A percentile compares a stretch with the other conserved stretches of the same genome.
Evolutionary conservation across 1,284 basidiomycete genomes (phyloP).

Genomic region (Psilocybe mexicana): DNA sequence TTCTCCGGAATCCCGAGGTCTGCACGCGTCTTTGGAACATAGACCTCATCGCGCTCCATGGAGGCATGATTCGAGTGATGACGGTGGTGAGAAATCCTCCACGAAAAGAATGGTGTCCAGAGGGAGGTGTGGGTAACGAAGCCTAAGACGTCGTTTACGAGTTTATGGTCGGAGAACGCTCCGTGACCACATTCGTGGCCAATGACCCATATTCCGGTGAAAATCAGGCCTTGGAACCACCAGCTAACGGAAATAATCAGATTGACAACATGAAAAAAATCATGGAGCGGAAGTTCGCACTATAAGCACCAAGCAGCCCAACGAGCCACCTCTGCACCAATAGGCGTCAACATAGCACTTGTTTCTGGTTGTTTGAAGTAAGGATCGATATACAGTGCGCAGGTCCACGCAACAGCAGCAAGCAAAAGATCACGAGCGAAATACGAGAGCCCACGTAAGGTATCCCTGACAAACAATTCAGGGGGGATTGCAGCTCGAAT

Average conservation of each 20-base stretch:
- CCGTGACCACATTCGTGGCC: constrained; percentile 50
- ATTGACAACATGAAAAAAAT: neutral
- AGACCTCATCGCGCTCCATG: constrained; percentile 64
- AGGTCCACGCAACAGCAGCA: constrained; percentile 44
- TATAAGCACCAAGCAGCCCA: constrained; percentile 52
- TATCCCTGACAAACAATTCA: constrained; percentile 46
- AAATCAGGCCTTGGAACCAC: constrained; percentile 63
- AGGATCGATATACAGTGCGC: constrained; percentile 50
- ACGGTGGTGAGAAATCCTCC: constrained; percentile 54
- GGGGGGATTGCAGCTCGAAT: constrained; percentile 55
- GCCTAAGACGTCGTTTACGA: constrained; percentile 36
- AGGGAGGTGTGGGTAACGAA: constrained; percentile 41
- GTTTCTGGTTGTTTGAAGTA: constrained; percentile 34
- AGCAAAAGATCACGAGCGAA: constrained; percentile 48
- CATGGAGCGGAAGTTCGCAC: constrained; percentile 28
- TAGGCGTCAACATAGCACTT: constrained; percentile 30
- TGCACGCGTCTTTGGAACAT: constrained; percentile 55
- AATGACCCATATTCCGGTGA: constrained; percentile 63
- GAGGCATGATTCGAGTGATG: constrained; percentile 54
- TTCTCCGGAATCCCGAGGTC: constrained; percentile 47
- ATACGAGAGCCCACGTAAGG: constrained; percentile 38
- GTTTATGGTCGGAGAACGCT: constrained; percentile 35
- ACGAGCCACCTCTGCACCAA: constrained; percentile 39
- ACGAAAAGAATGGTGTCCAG: constrained; percentile 57
- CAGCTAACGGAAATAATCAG: constrained; percentile 34